Conservation (phyloP, 2,329 filamentous ascomycete species). For the Aureobasidium sp. region DNA sequence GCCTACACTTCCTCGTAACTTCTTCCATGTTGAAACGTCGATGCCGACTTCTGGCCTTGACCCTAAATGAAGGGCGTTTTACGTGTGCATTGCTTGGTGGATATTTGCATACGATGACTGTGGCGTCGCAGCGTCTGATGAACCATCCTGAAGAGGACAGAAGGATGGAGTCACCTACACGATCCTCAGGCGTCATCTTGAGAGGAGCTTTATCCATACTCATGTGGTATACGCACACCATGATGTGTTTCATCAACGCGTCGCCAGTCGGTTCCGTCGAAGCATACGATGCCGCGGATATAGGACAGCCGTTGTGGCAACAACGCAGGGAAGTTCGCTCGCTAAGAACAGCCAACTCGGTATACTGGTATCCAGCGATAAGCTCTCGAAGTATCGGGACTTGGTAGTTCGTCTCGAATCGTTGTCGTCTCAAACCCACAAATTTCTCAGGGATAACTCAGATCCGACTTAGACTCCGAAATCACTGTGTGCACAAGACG, state of each 20-base stretch:
- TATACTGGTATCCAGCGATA: neutral
- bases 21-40: constrained; percentile 11
- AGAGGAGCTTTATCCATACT: neutral
- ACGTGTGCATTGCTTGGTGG: neutral
- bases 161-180: neutral
- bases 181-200: neutral
- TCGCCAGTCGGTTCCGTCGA: too few relatives aligned
- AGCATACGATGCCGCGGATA: neutral
- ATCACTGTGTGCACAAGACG: neutral
- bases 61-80: neutral
- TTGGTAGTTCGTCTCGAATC: neutral
- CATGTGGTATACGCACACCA: neutral
- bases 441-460: neutral
- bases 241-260: neutral
- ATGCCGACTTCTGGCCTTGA: neutral
- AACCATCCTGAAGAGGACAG: neutral
- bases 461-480: neutral
- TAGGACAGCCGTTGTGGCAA: neutral
- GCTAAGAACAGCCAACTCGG: neutral
- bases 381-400: neutral
- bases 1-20: neutral
- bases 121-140: neutral
- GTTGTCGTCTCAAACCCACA: neutral
- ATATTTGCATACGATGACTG: neutral
- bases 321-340: neutral